Base-by-base conservation (phyloP, 2,329 filamentous ascomycete species). In the Cladosporium colombiae region DNA sequence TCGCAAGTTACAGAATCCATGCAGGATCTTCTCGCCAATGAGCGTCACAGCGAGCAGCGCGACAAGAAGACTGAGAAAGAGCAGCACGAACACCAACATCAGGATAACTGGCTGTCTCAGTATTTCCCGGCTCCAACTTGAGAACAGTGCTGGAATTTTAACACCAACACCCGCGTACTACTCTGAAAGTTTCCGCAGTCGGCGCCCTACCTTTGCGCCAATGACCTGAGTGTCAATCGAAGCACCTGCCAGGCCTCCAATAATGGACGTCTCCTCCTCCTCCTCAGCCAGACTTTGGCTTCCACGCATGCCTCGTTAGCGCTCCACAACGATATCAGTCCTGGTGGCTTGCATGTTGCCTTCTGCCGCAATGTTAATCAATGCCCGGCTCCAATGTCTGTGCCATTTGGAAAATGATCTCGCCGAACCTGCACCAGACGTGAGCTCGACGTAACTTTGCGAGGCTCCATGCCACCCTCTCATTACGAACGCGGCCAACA, bases 101-200 rank as follows among this genome's bases (percentile, higher is more conserved):
- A 55, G 55, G 31, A 57, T 13, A 40, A 57, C 16, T 57, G 55
- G 55, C 33, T 57, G 18, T 40, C 31, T 16, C 18, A 57, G 2
- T 57, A 57, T 18, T 37, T 57, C 31, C 55, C 55, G 8, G 33
- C 31, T 11, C 55, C 55, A n/a, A 57, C 55, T 21, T 57, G 55
- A 57, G 55, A 57, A 40, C 21, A n/a, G 23, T 6, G 31, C 55
- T 46, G 8, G 2, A 46, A 8, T 4, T 21, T 11, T 7, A 46
- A 46, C n/a, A 46, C 8, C n/a, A 46, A 21, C n/a, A 23, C 40
- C 10, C 40, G 3, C 40, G 3, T 46, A 8, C n/a, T 46, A 46
- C n/a, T 46, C 40, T 13, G 8, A 21, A 11, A 23, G 7, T 46
- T 11, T 21, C n/a, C 40, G n/a, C 40, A n/a, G 8, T 21, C n/a